Evolutionary conservation across 441 rosid species (phyloP).

Genomic region (Bocquillonia castaneifolia): DNA sequence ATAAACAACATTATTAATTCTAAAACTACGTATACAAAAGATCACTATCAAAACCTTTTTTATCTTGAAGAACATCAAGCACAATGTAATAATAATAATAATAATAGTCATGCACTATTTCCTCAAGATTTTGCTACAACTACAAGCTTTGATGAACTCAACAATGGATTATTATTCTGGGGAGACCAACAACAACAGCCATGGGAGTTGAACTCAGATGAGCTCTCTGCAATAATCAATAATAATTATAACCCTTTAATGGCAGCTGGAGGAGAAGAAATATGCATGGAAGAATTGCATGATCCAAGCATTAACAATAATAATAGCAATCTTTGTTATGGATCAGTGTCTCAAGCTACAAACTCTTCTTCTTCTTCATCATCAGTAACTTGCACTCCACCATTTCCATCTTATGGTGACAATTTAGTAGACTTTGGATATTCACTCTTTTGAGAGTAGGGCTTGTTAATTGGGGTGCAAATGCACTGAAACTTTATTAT

Average conservation of each 20-base stretch:
- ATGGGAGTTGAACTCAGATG: constrained; percentile 45
- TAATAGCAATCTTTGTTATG: constrained; percentile 23
- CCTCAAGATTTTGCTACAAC: too few species aligned
- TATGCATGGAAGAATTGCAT: constrained; percentile 32
- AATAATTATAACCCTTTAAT: constrained; percentile 31
- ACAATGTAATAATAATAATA: too few species aligned
- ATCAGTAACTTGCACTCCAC: constrained; percentile 29
- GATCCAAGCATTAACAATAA: constrained; percentile 19
- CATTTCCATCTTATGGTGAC: constrained; percentile 40
- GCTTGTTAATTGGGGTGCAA: neutral
- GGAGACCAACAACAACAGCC: constrained; percentile 26
- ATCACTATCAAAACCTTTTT: constrained; percentile 17
- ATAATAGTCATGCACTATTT: too few species aligned
- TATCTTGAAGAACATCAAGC: constrained; percentile 15
- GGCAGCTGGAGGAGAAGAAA: constrained; percentile 28
- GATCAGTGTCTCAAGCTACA: constrained; percentile 31
- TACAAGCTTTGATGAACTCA: constrained; percentile 25
- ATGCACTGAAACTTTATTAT: neutral
- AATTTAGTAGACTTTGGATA: constrained; percentile 41
- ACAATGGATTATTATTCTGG: constrained; percentile 23
- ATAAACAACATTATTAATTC: constrained; percentile 11
- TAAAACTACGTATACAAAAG: too few species aligned
- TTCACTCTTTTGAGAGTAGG: constrained; percentile 41
- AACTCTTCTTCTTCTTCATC: constrained; percentile 8
- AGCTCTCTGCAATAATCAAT: constrained; percentile 52